Evolutionary conservation across 2,329 filamentous ascomycete genomes (phyloP).

Genomic region (Blastomyces percursus): DNA sequence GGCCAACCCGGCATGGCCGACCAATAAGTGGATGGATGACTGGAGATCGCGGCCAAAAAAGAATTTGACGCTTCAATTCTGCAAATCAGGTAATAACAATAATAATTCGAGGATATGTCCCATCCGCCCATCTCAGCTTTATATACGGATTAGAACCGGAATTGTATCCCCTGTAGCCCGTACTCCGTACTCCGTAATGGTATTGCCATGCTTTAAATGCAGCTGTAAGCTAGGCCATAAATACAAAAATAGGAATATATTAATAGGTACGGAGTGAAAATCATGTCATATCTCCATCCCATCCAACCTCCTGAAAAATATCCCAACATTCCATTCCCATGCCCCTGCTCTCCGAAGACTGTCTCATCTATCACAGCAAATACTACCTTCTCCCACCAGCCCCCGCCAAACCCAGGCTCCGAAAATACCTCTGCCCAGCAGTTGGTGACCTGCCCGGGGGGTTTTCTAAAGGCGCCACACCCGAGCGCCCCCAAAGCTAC

Average conservation of each 20-base stretch:
- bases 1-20: no score
- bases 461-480: slow-evolving; percentile 53
- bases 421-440: slow-evolving; percentile 49
- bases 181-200: not conserved
- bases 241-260: not conserved
- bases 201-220: not conserved
- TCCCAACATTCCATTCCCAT: slow-evolving; percentile 14
- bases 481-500: slow-evolving; percentile 51
- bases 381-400: slow-evolving; percentile 49
- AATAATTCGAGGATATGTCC: no score
- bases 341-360: slow-evolving; percentile 19
- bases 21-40: no score
- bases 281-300: slow-evolving; percentile 6
- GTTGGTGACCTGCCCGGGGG: slow-evolving; percentile 43
- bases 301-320: slow-evolving; percentile 12
- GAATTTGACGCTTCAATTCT: no score
- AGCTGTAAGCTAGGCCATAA: not conserved
- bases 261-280: not conserved
- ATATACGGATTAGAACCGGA: not conserved
- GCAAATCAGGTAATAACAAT: no score
- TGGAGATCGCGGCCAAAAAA: no score
- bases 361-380: slow-evolving; percentile 46
- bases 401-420: slow-evolving; percentile 47
- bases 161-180: not conserved
- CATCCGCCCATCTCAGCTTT: no score